phyloP scores from a whole-genome alignment of 805 yeast species.

The Suhomyces pyralidae region DNA sequence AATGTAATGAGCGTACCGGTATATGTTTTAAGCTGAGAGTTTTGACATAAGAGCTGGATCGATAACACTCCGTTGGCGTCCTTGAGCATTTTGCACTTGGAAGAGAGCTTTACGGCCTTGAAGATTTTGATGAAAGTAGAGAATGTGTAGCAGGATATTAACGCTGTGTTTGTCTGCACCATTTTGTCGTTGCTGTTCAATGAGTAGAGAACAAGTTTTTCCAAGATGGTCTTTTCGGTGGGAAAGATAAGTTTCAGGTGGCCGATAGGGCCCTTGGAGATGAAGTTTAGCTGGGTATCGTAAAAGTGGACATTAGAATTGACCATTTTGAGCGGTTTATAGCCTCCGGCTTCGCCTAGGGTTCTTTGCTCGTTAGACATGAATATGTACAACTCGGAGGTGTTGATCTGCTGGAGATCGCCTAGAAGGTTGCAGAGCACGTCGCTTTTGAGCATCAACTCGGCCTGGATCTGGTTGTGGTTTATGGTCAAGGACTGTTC shows the following conservation, averaged over 20 bases:
- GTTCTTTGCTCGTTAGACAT: slow-evolving; percentile 21
- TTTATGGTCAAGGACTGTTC: slow-evolving; percentile 22
- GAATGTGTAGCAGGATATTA: slow-evolving; percentile 32
- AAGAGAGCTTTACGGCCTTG: slow-evolving; percentile 35
- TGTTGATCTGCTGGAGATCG: slow-evolving; percentile 36
- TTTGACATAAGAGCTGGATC: slow-evolving; percentile 38
- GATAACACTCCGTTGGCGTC: slow-evolving; percentile 36
- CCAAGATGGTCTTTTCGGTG: slow-evolving; percentile 57
- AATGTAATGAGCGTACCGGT: slow-evolving; percentile 39
- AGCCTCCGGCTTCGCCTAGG: slow-evolving; percentile 4
- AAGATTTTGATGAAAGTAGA: slow-evolving; percentile 30
- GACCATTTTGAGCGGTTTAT: neutral
- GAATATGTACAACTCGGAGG: slow-evolving; percentile 31
- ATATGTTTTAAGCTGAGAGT: slow-evolving; percentile 22
- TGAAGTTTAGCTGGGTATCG: slow-evolving; percentile 47
- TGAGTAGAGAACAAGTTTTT: slow-evolving; percentile 47
- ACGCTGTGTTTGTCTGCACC: slow-evolving; percentile 16
- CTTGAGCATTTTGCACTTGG: slow-evolving; percentile 38
- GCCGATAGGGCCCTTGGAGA: slow-evolving; percentile 75
- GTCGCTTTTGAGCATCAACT: slow-evolving; percentile 38
- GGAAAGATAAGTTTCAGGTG: slow-evolving; percentile 66
- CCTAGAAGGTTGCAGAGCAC: slow-evolving; percentile 33
- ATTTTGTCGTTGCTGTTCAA: slow-evolving; percentile 21
- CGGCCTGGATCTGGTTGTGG: slow-evolving; percentile 30
- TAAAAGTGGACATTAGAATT: slow-evolving; percentile 4